Evolutionary conservation across 306 rosid genomes (phyloP).

Genomic region (Nissolia schottii): DNA sequence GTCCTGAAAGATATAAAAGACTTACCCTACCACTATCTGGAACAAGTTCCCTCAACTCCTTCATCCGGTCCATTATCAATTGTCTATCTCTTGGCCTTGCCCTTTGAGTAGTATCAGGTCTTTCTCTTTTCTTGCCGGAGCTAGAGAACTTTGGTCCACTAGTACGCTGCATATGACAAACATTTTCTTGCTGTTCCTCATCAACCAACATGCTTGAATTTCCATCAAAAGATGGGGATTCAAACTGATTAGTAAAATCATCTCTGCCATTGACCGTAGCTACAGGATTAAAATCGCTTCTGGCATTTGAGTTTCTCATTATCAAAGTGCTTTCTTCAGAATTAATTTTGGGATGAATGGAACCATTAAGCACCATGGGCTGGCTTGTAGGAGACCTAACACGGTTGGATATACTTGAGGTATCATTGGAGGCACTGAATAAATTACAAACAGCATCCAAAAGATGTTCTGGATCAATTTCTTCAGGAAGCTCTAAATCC

Average conservation of each 20-base stretch:
- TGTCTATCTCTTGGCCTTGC: conserved; percentile 90
- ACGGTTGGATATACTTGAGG: conserved; percentile 34
- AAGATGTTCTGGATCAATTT: conserved; percentile 35
- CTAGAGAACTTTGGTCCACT: conserved; percentile 38
- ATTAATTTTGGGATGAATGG: conserved; percentile 31
- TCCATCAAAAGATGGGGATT: conserved; percentile 39
- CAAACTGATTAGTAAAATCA: conserved; percentile 11
- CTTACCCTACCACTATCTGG: conserved; percentile 81
- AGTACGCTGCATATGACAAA: conserved; percentile 10
- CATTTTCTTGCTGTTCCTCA: conserved; percentile 25
- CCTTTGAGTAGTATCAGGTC: conserved; percentile 36
- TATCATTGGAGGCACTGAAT: conserved; percentile 41
- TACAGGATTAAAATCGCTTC: conserved; percentile 27
- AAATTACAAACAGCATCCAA: conserved; percentile 42
- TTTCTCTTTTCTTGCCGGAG: conserved; percentile 35
- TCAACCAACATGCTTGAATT: conserved; percentile 33
- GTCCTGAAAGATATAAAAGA: not conserved
- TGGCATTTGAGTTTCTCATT: conserved; percentile 16
- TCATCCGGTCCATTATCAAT: conserved; percentile 83
- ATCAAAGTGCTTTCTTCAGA: conserved; percentile 35
- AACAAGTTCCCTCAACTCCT: conserved; percentile 84
- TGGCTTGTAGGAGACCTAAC: conserved; percentile 21
- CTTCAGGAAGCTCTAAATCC: conserved; percentile 25
- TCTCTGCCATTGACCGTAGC: conserved; percentile 19
- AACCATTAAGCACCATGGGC: conserved; percentile 23